phyloP scores from a whole-genome alignment of 2,329 filamentous ascomycete genomes.

The Epichloe brachyelytri region DNA sequence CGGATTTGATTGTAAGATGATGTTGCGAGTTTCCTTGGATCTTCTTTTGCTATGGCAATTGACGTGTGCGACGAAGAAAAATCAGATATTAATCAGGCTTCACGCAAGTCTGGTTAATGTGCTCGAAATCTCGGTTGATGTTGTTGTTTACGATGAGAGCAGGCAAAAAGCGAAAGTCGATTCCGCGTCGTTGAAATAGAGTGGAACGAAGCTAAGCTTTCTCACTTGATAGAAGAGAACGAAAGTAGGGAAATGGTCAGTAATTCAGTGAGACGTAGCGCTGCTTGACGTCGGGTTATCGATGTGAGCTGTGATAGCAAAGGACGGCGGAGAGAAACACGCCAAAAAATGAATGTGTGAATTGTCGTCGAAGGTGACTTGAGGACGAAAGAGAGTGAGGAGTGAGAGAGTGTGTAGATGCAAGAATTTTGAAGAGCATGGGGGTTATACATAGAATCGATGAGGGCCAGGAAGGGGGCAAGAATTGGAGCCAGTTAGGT shows the following conservation, averaged over 20 bases:
- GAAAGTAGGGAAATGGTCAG: constrained; percentile 10
- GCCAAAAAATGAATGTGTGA: constrained; percentile 19
- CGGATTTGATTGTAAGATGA: constrained; percentile 2
- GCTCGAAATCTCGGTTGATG: not conserved
- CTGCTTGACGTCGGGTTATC: constrained; percentile 7
- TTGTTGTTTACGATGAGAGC: not conserved
- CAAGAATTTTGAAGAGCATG: constrained; percentile 7
- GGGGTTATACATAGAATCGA: constrained; percentile 6
- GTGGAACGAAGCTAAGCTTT: constrained; percentile 19
- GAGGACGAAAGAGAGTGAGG: not conserved
- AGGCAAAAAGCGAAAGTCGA: constrained; percentile 18
- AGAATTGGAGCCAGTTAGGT: constrained; percentile 1
- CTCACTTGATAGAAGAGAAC: constrained; percentile 15
- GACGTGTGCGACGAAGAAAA: not conserved
- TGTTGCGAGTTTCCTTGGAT: not conserved
- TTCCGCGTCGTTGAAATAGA: constrained; percentile 14
- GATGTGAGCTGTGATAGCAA: constrained; percentile 7
- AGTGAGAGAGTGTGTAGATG: not conserved
- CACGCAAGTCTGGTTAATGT: not conserved
- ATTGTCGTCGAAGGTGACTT: constrained; percentile 2
- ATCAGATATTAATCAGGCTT: not conserved
- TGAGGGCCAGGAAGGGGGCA: constrained; percentile 7
- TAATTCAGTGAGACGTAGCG: constrained; percentile 6
- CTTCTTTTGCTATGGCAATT: not conserved
- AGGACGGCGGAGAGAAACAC: constrained; percentile 4